Evolutionary conservation across 441 rosid genomes (phyloP).

Genomic region (Omphalea diandra): DNA sequence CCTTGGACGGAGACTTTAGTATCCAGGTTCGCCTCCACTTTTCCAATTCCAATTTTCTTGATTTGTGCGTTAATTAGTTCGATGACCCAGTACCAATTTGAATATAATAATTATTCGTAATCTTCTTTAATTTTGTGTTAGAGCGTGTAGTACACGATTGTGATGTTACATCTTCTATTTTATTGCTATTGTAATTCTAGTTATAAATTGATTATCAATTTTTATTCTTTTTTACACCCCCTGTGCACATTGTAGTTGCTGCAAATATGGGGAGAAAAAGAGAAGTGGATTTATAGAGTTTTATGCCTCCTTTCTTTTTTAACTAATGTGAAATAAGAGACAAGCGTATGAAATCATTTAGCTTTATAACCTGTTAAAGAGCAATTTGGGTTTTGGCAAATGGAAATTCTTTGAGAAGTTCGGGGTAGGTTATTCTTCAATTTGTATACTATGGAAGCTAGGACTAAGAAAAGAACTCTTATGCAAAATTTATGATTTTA

Average conservation of each 20-base stretch:
- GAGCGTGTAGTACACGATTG: too few species aligned
- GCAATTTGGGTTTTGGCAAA: neutral
- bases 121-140: too few species aligned
- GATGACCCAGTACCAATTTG: neutral
- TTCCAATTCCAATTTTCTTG: neutral
- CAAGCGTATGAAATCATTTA: neutral
- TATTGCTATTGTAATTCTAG: neutral
- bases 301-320: neutral
- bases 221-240: too few species aligned
- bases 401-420: neutral
- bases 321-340: neutral
- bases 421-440: neutral
- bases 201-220: neutral
- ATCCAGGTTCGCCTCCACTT: constrained; percentile 52
- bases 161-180: neutral
- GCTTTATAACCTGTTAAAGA: neutral
- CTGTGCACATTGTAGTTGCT: too few species aligned
- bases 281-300: too few species aligned
- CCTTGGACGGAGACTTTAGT: constrained; percentile 89
- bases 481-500: neutral
- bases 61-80: too few species aligned
- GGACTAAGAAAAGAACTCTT: neutral
- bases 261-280: too few species aligned
- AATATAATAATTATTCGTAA: neutral
- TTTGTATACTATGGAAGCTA: neutral